Evolutionary conservation across 2,329 filamentous ascomycete species (phyloP).

Genomic region (Colletotrichum coccodes): DNA sequence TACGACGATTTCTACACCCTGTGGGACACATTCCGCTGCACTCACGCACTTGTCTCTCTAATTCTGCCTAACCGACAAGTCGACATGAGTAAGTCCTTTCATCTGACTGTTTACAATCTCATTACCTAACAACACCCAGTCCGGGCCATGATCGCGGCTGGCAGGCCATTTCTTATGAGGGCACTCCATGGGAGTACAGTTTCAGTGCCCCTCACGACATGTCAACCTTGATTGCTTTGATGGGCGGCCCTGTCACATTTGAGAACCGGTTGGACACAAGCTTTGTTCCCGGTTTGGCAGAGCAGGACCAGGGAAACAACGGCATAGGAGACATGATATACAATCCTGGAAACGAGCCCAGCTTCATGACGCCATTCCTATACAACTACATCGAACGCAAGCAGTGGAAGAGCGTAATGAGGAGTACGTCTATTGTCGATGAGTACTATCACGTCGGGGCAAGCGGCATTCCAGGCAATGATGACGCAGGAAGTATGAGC

Average conservation of each 20-base stretch:
- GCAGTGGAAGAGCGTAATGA: slow-evolving; percentile 61
- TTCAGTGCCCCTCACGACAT: slow-evolving; percentile 70
- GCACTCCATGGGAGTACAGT: slow-evolving; percentile 58
- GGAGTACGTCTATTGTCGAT: slow-evolving; percentile 59
- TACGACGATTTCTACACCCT: slow-evolving; percentile 70
- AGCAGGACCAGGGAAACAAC: slow-evolving; percentile 59
- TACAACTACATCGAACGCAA: slow-evolving; percentile 63
- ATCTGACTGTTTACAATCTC: no score
- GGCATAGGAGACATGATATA: slow-evolving; percentile 56
- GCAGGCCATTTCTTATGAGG: slow-evolving; percentile 63
- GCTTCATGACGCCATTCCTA: slow-evolving; percentile 65
- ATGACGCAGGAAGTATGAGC: slow-evolving; percentile 69
- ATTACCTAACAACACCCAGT: slow-evolving; percentile 38
- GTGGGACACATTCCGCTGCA: slow-evolving; percentile 66
- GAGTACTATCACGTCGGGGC: slow-evolving; percentile 57
- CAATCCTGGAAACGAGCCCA: slow-evolving; percentile 66
- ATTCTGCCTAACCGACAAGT: slow-evolving; percentile 62
- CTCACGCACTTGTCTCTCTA: slow-evolving; percentile 62
- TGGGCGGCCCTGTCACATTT: slow-evolving; percentile 62
- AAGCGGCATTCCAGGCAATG: slow-evolving; percentile 65
- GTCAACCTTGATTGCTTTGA: slow-evolving; percentile 57
- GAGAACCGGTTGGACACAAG: slow-evolving; percentile 56
- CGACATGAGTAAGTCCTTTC: slow-evolving; percentile 50
- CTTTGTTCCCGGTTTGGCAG: slow-evolving; percentile 49
- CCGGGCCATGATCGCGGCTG: slow-evolving; percentile 66